Conservation (phyloP, 352 stramenopile species). For the Phytophthora syringae region DNA sequence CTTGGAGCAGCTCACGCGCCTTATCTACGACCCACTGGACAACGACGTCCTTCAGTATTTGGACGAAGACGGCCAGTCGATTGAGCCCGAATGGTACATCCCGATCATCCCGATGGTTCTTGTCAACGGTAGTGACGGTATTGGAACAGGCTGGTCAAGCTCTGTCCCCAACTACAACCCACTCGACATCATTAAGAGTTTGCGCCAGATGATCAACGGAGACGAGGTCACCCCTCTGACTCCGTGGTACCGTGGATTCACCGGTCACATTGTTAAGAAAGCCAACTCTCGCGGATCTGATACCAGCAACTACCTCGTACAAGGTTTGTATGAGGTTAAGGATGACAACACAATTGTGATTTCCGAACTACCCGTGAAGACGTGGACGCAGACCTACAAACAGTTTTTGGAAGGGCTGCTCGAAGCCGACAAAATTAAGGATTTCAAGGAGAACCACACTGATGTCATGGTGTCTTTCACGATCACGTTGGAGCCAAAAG, state of each 20-base stretch:
- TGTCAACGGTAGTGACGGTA: constrained; percentile 97
- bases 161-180: constrained; percentile 94
- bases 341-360: constrained; percentile 94
- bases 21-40: constrained; percentile 90
- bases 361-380: constrained; percentile 95
- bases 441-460: constrained; percentile 94
- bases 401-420: constrained; percentile 92
- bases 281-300: constrained; percentile 55
- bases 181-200: constrained; percentile 84
- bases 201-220: constrained; percentile 70
- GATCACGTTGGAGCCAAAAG: constrained; percentile 79
- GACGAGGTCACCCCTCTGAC: constrained; percentile 65
- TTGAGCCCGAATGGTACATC: constrained; percentile 94
- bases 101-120: constrained; percentile 98
- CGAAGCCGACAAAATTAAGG: constrained; percentile 87
- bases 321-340: constrained; percentile 80
- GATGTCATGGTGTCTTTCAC: constrained; percentile 94
- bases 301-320: constrained; percentile 81
- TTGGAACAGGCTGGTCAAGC: constrained; percentile 97
- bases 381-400: constrained; percentile 98
- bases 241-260: constrained; percentile 95
- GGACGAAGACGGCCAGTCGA: constrained; percentile 92
- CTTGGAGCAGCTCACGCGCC: constrained; percentile 83
- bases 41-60: constrained; percentile 92
- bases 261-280: constrained; percentile 87